Base-by-base conservation (phyloP, 257 asterid species). In the Marsdenia floribunda region DNA sequence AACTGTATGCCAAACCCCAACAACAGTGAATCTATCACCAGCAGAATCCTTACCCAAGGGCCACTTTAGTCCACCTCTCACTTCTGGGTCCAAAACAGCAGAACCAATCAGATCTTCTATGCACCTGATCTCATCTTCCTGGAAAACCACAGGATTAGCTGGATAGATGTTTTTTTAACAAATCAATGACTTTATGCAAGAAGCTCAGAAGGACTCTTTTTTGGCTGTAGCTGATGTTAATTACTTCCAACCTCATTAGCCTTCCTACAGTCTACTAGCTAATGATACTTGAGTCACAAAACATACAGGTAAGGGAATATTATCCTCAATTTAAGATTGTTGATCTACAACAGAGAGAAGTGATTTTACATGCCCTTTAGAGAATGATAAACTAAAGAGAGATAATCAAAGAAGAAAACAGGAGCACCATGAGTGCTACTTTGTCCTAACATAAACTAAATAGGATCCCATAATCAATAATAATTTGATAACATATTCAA, bases 11-110 rank as follows among this genome's bases (percentile, higher is more conserved):
- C 87, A 86, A 57, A 73, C 80, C 55, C 82, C 79, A 21, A 80
- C 76, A 73, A 85, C 86, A 69, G 77, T 61, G 73, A 80, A 83
- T 53, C 81, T 76, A 68, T 79, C 83, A 72, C 85, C 88, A 47
- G 85, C 77, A 73, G 83, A 80, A 66, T 77, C 74, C 60, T 84
- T 74, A 6, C 88, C 88, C 74, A 81, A 76, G 64, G 86, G 82
- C 90, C 90, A 88, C 7, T 86, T 82, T 72, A 84, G 70, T 47
- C 88, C 89, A 70, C 90, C 90, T 82, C 83, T 84, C 40, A 78
- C 80, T 35, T 83, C 82, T 29, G 81, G 76, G 73, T 88, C 90
- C 74, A 81, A 71, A 64, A 73, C 61, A 47, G 88, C 90, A 69
- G 78, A 81, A 71, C 75, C 53, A 78, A 88, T 73, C 76, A 88